Evolutionary conservation across 1,284 basidiomycete species (phyloP).

Genomic region (Inonotus hispidus): DNA sequence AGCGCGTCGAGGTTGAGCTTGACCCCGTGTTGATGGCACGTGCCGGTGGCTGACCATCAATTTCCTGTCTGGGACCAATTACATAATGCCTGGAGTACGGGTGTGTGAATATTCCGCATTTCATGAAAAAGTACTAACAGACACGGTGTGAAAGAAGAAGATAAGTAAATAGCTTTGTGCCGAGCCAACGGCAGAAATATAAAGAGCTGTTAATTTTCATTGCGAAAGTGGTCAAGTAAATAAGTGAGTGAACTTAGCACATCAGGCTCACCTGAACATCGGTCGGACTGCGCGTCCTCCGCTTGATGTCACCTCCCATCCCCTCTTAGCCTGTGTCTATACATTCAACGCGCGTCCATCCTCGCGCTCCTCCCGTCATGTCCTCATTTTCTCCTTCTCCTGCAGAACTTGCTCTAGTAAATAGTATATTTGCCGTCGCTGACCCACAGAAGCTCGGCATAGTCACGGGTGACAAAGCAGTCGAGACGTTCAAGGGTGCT

Average conservation of each 20-base stretch:
- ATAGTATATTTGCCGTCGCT: conserved; percentile 61
- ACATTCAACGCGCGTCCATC: not conserved
- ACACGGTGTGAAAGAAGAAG: not conserved
- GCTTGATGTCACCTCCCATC: not conserved
- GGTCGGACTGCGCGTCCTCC: not conserved
- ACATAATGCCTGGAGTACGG: too few species aligned
- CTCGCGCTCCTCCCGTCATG: conserved; percentile 37
- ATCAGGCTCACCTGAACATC: not conserved
- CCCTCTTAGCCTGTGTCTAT: not conserved
- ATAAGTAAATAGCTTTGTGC: not conserved
- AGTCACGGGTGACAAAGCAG: conserved; percentile 80
- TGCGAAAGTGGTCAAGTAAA: too few species aligned
- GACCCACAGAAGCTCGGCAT: conserved; percentile 77
- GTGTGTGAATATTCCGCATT: too few species aligned
- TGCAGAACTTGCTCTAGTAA: conserved; percentile 61
- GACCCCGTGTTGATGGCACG: not conserved
- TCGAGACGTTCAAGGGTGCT: conserved; percentile 75
- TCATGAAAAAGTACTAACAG: too few species aligned
- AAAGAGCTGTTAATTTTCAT: not conserved
- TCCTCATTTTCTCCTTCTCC: conserved; percentile 61
- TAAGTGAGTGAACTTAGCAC: not conserved
- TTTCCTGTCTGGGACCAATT: too few species aligned
- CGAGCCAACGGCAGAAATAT: not conserved
- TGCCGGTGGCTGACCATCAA: not conserved
- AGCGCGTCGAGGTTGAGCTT: not conserved